These are phyloP conservation scores for Mycena rebaudengoi DNA, from an alignment of 768 basidiomycete genomes.

Conservation along the genomic window DNA sequence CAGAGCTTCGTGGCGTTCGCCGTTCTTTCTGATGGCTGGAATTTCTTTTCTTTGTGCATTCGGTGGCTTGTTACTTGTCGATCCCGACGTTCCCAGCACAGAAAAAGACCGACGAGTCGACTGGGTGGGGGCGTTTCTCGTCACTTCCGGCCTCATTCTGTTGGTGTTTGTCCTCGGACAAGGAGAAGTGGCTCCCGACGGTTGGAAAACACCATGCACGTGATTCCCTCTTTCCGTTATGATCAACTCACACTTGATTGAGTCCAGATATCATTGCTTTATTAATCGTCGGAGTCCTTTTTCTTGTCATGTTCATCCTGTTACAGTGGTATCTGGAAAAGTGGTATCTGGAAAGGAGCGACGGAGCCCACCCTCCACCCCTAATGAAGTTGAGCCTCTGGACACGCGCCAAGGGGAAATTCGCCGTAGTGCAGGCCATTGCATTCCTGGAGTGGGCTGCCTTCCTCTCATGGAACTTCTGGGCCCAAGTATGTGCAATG, in stretches of 20 bases:
- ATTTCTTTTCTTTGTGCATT: constrained; percentile 50
- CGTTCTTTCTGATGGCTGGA: constrained; percentile 55
- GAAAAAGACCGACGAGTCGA: constrained; percentile 60
- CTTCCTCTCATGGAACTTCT: constrained; percentile 62
- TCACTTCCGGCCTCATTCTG: constrained; percentile 69
- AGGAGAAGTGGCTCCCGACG: constrained; percentile 60
- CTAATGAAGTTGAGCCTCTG: constrained; percentile 72
- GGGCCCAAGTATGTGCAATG: constrained; percentile 28
- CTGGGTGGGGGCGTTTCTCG: constrained; percentile 74
- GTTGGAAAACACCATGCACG: constrained; percentile 60
- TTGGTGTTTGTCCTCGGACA: constrained; percentile 76
- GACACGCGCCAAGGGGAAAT: constrained; percentile 66
- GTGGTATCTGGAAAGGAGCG: neutral
- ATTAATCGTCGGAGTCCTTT: constrained; percentile 63
- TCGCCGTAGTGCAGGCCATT: constrained; percentile 68
- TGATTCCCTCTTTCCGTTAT: neutral
- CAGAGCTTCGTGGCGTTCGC: constrained; percentile 59
- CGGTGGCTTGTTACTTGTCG: constrained; percentile 56
- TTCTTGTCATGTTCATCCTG: constrained; percentile 61
- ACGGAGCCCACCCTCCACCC: constrained; percentile 55
- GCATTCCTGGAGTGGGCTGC: constrained; percentile 71
- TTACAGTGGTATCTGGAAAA: constrained; percentile 72
- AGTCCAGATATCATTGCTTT: constrained; percentile 74
- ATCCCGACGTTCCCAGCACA: constrained; percentile 49
- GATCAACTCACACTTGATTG: neutral